These are phyloP conservation scores for Fusarium sp. DNA, from an alignment of 2,329 filamentous ascomycete genomes.

Conservation along the genomic window DNA sequence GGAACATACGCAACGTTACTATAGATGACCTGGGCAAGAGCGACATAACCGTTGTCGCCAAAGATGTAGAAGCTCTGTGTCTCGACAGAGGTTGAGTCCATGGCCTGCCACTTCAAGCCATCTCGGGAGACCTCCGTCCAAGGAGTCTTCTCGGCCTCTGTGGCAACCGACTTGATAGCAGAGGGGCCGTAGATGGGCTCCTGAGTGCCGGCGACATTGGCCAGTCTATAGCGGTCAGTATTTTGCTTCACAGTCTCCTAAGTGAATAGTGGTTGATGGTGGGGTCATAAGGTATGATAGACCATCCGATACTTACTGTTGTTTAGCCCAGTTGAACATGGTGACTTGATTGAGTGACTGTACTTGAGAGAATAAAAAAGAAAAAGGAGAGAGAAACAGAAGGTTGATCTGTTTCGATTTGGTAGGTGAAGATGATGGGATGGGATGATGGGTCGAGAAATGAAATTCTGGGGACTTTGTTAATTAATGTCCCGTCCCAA, in stretches of 20 bases:
- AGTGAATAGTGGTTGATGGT: slow-evolving; percentile 15
- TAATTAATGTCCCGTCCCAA: slow-evolving; percentile 31
- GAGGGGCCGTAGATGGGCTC: slow-evolving; percentile 94
- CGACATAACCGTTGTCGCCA: slow-evolving; percentile 80
- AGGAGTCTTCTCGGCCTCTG: slow-evolving; percentile 80
- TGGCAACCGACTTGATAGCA: slow-evolving; percentile 86
- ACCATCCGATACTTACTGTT: slow-evolving; percentile 71
- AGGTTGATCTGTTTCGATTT: slow-evolving; percentile 10
- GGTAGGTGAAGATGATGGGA: slow-evolving; percentile 22
- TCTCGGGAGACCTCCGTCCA: slow-evolving; percentile 84
- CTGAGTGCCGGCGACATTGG: slow-evolving; percentile 91
- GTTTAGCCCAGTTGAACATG: slow-evolving; percentile 96
- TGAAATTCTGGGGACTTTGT: slow-evolving; percentile 37
- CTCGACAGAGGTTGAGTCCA: slow-evolving; percentile 91
- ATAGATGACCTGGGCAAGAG: slow-evolving; percentile 92
- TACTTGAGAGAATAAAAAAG: neutral
- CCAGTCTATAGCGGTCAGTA: slow-evolving; percentile 62
- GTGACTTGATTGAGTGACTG: slow-evolving; percentile 47
- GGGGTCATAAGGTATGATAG: slow-evolving; percentile 21
- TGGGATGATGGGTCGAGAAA: slow-evolving; percentile 43
- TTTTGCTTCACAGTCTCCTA: slow-evolving; percentile 22
- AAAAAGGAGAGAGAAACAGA: slow-evolving; percentile 6
- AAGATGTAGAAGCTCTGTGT: slow-evolving; percentile 95
- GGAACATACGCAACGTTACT: slow-evolving; percentile 88
- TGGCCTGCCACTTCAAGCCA: slow-evolving; percentile 83